Evolutionary conservation across 768 basidiomycete species (phyloP), one percentile per base, ranked within the genome.

Genomic region (Leccinum truebloodii): DNA sequence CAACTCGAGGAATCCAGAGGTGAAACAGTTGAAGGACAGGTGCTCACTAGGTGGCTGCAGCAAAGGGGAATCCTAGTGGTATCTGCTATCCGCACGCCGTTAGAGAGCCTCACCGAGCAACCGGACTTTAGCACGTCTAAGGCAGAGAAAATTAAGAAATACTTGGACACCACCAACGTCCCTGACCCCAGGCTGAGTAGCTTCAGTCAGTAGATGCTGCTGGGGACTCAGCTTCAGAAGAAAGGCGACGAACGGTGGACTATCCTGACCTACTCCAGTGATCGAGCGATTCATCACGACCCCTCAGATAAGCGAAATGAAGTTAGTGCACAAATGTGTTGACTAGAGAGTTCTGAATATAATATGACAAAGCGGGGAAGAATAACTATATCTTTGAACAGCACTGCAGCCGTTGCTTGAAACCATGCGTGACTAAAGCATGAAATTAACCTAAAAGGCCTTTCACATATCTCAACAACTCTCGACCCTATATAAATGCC

Each of bases 391-490:
- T 44, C 18, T 48, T 34, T 56, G 34, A 39, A 51, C 50, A 59
- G 20, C 13, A 54, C 34, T 35, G 34, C 34, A n/a, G 30, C 13
- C 22, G 26, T 57, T 63, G 46, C 46, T 56, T 32, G 10, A 58
- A 20, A 35, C 24, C 39, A 57, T 50, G 39, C 5, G 3, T n/a
- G 4, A 52, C 35, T 1, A 55, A 50, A 49, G 20, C 24, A 54
- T 26, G 24, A 22, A n/a, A 24, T 83, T 67, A 90, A 54, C 86
- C 82, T 61, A 90, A 72, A 10, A 90, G 73, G 26, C 80, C 81
- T 66, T 84, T 88, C 41, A 93, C 89, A 72, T 92, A 92, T 70
- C 77, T 83, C 63, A 92, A 68, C 59, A 92, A 70, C 55, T 92
- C 89, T 62, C 80, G 83, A 8, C 88, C 88, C 89, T 92, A 30